Base-by-base conservation (phyloP, 352 stramenopile genomes). In the Phytophthora vignae region DNA sequence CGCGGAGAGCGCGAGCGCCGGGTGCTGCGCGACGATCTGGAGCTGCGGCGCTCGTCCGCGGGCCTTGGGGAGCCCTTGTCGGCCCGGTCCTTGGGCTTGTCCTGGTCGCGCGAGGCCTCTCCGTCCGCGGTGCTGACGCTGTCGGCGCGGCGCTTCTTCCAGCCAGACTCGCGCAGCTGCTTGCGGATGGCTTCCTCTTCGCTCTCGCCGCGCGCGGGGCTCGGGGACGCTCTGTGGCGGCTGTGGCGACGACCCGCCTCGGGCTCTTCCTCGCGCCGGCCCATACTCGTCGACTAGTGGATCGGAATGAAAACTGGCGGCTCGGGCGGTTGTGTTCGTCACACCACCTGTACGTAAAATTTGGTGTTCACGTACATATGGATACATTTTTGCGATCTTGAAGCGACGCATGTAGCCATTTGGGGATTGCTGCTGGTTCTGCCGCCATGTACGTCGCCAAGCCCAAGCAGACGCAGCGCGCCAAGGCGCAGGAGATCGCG, bases 391-490 rank as follows among this genome's bases (percentile, higher is more conserved):
- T 19, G 31, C 29, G 48, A 81, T 78, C 69, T 75, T 78, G 54
- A 77, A 78, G 66, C 22, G 69, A 66, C 69, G 52, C 55, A 55
- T 19, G 29, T 17, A 57, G 19, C 52, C 42, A 52, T 60, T 48
- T 25, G 8, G 33, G 10, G 33, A 40, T 31, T 31, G 27, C 7
- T 31, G 27, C 27, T 2, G 25, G 33, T 0, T 27, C 14, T 17
- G 6, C 12, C 46, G 55, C 11, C 48, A 94, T 94, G 87, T 92
- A 94, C 63, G 83, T 92, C 11, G 84, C 87, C 71, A 94, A 94
- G 60, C 87, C 83, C 64, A 94, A 94, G 84, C 86, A 91, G 68
- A 85, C 74, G 40, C 80, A 85, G 72, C 83, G 82, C 64, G 73
- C 78, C 36, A 94, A 94, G 75, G 82, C 81, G 55, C 83, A 91